These are phyloP conservation scores for Casuarina equisetifolia DNA, from an alignment of 306 rosid genomes.

Conservation along the genomic window DNA sequence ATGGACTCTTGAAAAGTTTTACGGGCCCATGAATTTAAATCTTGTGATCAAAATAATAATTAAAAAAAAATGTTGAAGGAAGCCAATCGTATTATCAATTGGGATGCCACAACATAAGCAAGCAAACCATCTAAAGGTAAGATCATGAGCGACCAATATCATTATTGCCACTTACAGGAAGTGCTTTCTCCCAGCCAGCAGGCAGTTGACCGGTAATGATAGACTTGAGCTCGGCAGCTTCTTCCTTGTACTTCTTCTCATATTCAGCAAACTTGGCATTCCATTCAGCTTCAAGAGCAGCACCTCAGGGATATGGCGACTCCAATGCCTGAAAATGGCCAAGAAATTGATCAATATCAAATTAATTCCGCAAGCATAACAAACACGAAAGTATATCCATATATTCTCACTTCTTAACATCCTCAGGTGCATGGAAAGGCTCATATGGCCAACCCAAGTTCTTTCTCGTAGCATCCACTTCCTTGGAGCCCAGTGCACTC, in stretches of 20 bases:
- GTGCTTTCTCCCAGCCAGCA: conserved; percentile 95
- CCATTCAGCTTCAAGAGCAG: conserved; percentile 88
- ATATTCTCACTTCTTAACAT: conserved; percentile 69
- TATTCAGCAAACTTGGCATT: conserved; percentile 84
- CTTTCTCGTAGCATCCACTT: conserved; percentile 95
- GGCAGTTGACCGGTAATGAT: conserved; percentile 72
- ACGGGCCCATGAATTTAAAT: neutral
- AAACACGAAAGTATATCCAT: conserved; percentile 4
- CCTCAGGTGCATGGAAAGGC: conserved; percentile 98
- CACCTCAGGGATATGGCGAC: conserved; percentile 74
- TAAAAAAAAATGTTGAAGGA: neutral
- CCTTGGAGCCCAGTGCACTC: conserved; percentile 96
- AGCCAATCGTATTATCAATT: neutral
- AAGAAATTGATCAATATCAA: conserved; percentile 29
- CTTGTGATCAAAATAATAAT: neutral
- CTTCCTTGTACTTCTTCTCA: conserved; percentile 86
- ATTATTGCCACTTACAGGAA: conserved; percentile 66
- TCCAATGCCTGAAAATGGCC: conserved; percentile 73
- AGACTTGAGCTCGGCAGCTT: conserved; percentile 74
- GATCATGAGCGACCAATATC: neutral
- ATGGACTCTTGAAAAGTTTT: neutral
- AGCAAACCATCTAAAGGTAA: neutral
- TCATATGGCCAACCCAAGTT: conserved; percentile 94
- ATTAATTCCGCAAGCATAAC: conserved; percentile 8
- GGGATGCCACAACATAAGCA: neutral